A percentile compares a stretch with the other conserved stretches of the same genome.
phyloP scores from a whole-genome alignment of 2,329 filamentous ascomycete genomes.

The Alternaria gansuensis region DNA sequence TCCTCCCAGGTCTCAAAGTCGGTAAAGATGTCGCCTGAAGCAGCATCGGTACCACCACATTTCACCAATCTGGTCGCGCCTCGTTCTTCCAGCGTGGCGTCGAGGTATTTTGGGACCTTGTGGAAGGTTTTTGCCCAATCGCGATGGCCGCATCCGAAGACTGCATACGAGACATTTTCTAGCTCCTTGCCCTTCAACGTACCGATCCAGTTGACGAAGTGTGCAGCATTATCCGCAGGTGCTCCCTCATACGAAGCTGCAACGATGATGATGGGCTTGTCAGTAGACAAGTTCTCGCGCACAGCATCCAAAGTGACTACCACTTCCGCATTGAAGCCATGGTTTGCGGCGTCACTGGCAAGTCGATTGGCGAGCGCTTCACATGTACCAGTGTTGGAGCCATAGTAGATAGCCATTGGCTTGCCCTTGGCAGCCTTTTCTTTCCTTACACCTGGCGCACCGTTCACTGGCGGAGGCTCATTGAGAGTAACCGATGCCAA shows the following conservation, averaged over 20 bases:
- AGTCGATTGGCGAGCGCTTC: constrained; percentile 54
- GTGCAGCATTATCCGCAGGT: constrained; percentile 55
- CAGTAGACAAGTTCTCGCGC: constrained; percentile 47
- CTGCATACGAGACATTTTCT: constrained; percentile 50
- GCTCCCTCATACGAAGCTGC: constrained; percentile 56
- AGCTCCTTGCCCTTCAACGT: constrained; percentile 41
- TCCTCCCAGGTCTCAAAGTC: constrained; percentile 56
- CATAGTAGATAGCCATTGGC: constrained; percentile 51
- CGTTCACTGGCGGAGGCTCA: constrained; percentile 23
- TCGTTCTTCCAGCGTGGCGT: constrained; percentile 41
- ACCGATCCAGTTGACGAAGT: constrained; percentile 55
- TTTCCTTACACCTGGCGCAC: constrained; percentile 20
- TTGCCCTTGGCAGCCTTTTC: constrained; percentile 36
- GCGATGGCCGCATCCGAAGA: constrained; percentile 55
- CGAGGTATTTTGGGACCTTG: constrained; percentile 52
- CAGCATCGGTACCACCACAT: constrained; percentile 50
- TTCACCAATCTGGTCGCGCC: constrained; percentile 46
- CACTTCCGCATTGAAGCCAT: constrained; percentile 50
- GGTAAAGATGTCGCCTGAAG: constrained; percentile 53
- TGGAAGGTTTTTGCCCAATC: constrained; percentile 57
- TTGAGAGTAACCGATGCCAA: constrained; percentile 36
- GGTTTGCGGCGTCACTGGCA: constrained; percentile 46
- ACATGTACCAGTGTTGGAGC: constrained; percentile 56
- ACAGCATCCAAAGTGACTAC: constrained; percentile 49
- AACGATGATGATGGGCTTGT: constrained; percentile 53